These are phyloP conservation scores for Aspergillus versicolor DNA, from an alignment of 2,329 filamentous ascomycete genomes.

Conservation along the genomic window DNA sequence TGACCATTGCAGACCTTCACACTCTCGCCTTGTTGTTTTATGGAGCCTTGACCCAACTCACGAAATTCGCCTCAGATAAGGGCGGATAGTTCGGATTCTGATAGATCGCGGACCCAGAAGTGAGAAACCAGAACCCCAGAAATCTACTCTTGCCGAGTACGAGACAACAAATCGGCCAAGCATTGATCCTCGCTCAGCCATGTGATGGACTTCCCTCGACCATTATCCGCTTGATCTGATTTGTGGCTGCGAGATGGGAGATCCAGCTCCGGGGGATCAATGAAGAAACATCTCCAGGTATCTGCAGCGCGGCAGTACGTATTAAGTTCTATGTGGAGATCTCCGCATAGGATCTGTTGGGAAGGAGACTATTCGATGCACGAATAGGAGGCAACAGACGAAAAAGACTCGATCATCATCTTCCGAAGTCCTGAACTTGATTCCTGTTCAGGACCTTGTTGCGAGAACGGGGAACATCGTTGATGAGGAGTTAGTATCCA, in stretches of 20 bases:
- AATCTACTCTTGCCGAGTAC: background rate
- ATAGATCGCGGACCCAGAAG: background rate
- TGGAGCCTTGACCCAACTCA: background rate
- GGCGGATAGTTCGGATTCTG: background rate
- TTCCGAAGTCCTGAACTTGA: background rate
- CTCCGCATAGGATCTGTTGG: background rate
- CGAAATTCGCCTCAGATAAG: background rate
- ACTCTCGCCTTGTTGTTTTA: background rate
- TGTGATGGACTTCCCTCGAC: background rate
- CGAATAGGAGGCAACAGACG: background rate
- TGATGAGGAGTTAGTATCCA: no score
- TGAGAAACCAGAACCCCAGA: background rate
- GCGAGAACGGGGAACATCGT: background rate
- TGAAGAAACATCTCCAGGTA: background rate
- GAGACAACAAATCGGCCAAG: background rate
- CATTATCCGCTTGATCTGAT: background rate
- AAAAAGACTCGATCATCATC: background rate
- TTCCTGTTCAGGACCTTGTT: background rate
- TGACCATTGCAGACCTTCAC: background rate
- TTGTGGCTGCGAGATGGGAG: conserved; percentile 1
- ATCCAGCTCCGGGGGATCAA: background rate
- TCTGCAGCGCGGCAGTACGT: no score
- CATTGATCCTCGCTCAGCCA: background rate
- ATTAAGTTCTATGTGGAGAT: background rate
- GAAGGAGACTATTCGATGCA: background rate